Percentiles rank a stretch among this genome's conserved stretches.
Evolutionary conservation across 2,329 filamentous ascomycete species (phyloP).

Genomic region (Sporothrix phasma): DNA sequence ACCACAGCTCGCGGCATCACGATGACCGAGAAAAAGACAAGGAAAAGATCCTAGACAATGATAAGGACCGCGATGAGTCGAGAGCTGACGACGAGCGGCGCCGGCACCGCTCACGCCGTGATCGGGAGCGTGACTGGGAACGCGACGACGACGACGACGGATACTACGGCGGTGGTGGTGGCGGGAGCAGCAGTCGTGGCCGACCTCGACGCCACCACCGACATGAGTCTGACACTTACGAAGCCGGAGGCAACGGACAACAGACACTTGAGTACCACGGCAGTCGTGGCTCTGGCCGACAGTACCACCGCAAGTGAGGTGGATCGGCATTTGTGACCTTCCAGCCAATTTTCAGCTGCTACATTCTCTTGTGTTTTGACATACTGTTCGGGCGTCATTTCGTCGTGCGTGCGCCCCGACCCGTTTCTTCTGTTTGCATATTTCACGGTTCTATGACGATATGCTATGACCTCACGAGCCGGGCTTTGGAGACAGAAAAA

Average conservation of each 20-base stretch:
- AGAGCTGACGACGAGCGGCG: constrained; percentile 7
- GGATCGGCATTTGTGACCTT: no score
- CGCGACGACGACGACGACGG: constrained; percentile 22
- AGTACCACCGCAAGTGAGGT: constrained; percentile 13
- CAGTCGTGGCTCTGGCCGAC: constrained; percentile 8
- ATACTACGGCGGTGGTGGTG: constrained; percentile 20
- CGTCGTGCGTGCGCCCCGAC: not conserved
- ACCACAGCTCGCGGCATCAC: constrained; percentile 14
- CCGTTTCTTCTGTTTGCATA: not conserved
- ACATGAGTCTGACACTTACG: constrained; percentile 10
- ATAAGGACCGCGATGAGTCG: not conserved
- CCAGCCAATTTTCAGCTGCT: no score
- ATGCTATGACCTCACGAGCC: not conserved
- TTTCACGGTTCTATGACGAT: not conserved
- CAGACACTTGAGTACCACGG: constrained; percentile 16
- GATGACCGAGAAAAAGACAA: not conserved
- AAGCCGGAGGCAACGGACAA: not conserved
- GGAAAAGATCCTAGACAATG: not conserved
- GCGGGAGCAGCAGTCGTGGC: constrained; percentile 9
- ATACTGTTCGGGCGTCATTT: not conserved
- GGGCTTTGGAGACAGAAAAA: not conserved
- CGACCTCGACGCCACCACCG: constrained; percentile 14
- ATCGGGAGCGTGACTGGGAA: constrained; percentile 19
- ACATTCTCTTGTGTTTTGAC: not conserved
- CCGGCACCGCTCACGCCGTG: constrained; percentile 3